phyloP scores from a whole-genome alignment of 2,329 filamentous ascomycete species.

The Exophiala sp. region DNA sequence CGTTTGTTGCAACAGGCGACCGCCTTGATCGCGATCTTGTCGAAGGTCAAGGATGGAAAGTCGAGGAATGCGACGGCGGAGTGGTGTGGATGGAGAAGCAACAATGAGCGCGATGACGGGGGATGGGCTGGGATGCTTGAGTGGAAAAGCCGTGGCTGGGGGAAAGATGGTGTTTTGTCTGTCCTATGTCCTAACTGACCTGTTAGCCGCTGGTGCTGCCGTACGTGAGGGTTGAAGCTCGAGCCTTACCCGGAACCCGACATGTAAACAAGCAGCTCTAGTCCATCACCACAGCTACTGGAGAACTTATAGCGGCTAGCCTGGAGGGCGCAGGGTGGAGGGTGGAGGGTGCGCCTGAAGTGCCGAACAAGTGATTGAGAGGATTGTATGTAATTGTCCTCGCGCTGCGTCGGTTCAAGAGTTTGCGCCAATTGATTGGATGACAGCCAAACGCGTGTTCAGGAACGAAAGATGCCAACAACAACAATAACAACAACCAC shows the following conservation, averaged over 20 bases:
- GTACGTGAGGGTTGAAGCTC: neutral
- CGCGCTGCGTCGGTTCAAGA: too few relatives aligned
- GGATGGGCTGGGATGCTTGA: conserved; percentile 14
- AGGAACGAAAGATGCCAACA: neutral
- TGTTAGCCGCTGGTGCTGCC: neutral
- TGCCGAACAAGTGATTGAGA: too few relatives aligned
- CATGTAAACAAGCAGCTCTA: conserved; percentile 12
- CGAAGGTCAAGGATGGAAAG: conserved; percentile 1
- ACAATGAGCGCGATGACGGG: conserved; percentile 4
- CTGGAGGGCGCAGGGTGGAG: too few relatives aligned
- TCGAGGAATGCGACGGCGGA: conserved; percentile 6
- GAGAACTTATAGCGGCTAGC: too few relatives aligned
- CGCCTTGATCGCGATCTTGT: neutral
- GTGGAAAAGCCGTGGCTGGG: conserved; percentile 20
- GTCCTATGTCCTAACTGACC: too few relatives aligned
- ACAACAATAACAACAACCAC: neutral
- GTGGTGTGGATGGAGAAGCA: conserved; percentile 4
- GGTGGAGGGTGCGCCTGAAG: too few relatives aligned
- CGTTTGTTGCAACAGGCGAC: neutral
- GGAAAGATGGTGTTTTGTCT: neutral
- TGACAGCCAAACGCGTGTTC: neutral
- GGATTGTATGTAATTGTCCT: too few relatives aligned
- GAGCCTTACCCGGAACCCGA: neutral
- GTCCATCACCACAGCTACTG: conserved; percentile 4
- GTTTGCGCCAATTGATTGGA: neutral